Evolutionary conservation across 805 yeast species (phyloP), one percentile per base, ranked within the genome.

Genomic region (Millerozyma miso): DNA sequence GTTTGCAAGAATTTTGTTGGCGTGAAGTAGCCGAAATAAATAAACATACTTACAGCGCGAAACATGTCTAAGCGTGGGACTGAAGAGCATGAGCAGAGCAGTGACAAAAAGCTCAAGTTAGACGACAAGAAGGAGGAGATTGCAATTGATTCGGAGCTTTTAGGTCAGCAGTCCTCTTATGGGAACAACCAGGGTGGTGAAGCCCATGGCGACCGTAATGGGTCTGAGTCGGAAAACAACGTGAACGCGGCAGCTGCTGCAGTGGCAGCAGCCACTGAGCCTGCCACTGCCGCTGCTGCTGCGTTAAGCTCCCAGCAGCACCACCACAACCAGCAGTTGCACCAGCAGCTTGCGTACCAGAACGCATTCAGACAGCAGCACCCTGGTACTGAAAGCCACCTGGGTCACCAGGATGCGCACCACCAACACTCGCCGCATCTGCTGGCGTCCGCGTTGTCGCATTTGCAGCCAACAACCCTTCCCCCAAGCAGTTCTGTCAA

Each of bases 121-220:
- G 46, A 42, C 19, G 48, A 45, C 13, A 47, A 42, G 41, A 51
- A 50, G 35, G 53, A 53, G 26, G 50, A 50, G 18, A 47, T 52
- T 38, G 71, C 69, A 41, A 71, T 69, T 41, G 75, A 69, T 52
- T 63, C 71, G 31, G 75, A 68, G 48, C 59, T 71, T 47, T 62
- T 71, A 48, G 69, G 66, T 35, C 74, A 70, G 48, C 72, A 68
- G 42, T 59, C 63, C 34, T 60, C 63, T 33, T 63, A 62, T 50
- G 45, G 53, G 35, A 50, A 44, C 14, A 62, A 57, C 19, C 54
- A 38, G 13, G 29, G 41, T 3, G 44, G 37, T 8, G 49, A 41
- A 3, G 42, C 59, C 8, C 55, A 54, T 17, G 44, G 35, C 26
- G 43, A 35, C 2, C 39, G 52, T 49, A 37, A 46, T 46, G 41